Evolutionary conservation across 768 basidiomycete genomes (phyloP), one percentile per base, ranked within the genome.

Genomic region (Kondoa subrosea): DNA sequence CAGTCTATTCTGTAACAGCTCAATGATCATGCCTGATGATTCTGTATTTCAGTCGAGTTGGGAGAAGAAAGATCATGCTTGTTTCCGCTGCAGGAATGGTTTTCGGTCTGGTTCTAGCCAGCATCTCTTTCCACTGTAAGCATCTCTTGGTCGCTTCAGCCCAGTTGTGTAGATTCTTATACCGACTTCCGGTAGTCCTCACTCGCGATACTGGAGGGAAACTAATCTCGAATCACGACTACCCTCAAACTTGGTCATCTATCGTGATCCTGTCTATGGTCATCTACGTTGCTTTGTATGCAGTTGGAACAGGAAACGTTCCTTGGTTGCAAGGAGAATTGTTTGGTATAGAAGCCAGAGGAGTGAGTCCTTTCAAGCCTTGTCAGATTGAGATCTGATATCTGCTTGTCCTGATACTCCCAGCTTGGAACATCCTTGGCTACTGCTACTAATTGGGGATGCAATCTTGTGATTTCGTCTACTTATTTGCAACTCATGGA

Each of bases 321-420:
- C 88, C 88, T 0, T 89, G 88, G 88, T 87, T 88, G 73, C 88
- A 89, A 76, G 87, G 87, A 57, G 88, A 89, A 74, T 80, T 91
- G 14, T 90, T 90, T 77, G 80, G 81, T 25, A 81, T 89, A 50
- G 86, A 88, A 80, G 69, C 72, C 1, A 58, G 60, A 21, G 33
- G 68, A 27, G 25, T 30, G n/a, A 3, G 29, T 30, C 40, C 34
- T 16, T 40, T 17, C 12, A 3, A 4, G 17, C n/a, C 57, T 58
- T 8, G 25, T 27, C 14, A 3, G 66, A 68, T 26, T 69, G 15
- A 34, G 16, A 58, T 30, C 26, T 67, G 85, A 87, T 21, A 50
- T 8, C 40, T 50, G 40, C 40, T 50, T 50, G 8, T 8, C 8
- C 4, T 32, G 34, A 90, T 50, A 50, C 40, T 50, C 21, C 21